Evolutionary conservation across 345 rosid genomes (phyloP), one percentile per base, ranked within the genome.

Genomic region (Eucalyptus curtisii): DNA sequence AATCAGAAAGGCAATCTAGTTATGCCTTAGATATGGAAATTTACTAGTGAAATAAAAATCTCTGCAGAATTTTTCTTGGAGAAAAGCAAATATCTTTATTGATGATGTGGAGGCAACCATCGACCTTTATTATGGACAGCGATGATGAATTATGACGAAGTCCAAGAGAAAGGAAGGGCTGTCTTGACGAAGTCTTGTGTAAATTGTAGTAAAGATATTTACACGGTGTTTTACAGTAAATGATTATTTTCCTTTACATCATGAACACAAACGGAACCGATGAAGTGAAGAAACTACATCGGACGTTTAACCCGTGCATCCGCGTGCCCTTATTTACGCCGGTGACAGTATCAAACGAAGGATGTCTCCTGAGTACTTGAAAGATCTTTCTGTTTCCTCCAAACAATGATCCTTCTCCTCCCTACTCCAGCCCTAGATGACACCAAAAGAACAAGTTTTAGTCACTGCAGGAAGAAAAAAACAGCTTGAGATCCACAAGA

Each of bases 401-500:
- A 91, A 86, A 89, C 94, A 93, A 45, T 71, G 93, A 64, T 88
- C 68, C 92, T 93, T 91, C 91, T 96, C 98, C 55, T 95, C 97
- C 90, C 98, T 94, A 2, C 93, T 97, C 99, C 99, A 97, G 87
- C 93, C 92, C 98, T 94, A 37, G 49, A 20, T 13, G 40, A 87
- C 81, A 61, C 47, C 47, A 37, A 76, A 37, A 76, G 15, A 37
- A 12, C 42, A 10, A 20, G 82, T 37, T 20, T 76, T 20, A 76
- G 82, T 76, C 15, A 76, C 14, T 13, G 59, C 88, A 13, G 80
- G 80, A 87, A 30, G 27, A 27, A 12, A 59, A 7, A 87, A 42
- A 27, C 31, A 87, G 48, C 4, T 30, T 0, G 79, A 57, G 37
- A 86, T 31, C 47, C 30, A 24, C 27, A 4, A 66, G 49, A 59